Evolutionary conservation across 1,284 basidiomycete genomes (phyloP), one percentile per base, ranked within the genome.

Genomic region (Athelia sp.): DNA sequence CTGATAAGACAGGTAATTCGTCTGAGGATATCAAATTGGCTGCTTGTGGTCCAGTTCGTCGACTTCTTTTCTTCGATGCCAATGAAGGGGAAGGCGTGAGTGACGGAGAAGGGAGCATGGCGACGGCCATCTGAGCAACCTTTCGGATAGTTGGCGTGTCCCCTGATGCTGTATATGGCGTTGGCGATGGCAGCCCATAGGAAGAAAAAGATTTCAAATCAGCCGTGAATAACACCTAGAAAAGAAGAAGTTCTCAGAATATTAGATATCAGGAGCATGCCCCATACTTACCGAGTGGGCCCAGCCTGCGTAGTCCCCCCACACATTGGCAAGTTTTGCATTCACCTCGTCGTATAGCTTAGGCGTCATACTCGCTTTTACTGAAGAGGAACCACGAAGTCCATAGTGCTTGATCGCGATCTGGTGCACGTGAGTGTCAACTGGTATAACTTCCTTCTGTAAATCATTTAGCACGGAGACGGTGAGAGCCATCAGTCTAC

Each of bases 221-320:
- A 4, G 76, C 71, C 3, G 78, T 78, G 62, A 81, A 81, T 4
- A 81, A 60, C 11, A 69, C 62, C 66, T 68, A 63, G 58, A 62
- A 40, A 47, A 34, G 51, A 6, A n/a, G 14, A 43, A 43, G 19
- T 11, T 45, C 46, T 29, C 40, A 43, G 38, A 36, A 19, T 45
- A 42, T 47, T 34, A 32, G 13, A 43, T 36, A 40, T 21, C 44
- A 24, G 42, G 58, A 55, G 52, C 36, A 35, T 14, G 17, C 38
- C 21, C 4, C 45, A 43, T 18, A 61, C 75, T 50, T 54, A 95
- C 92, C 2, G 90, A 87, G 65, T 98, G 94, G 1, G 89, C 89
- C 93, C 93, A 96, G 4, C 94, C 94, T 4, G 92, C 93, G 62
- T 89, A 83, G 1, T 83, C 74, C 9, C 91, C 92, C 93, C 93